A percentile compares a stretch with the other conserved stretches of the same genome.
These are phyloP conservation scores for Suhomyces choctaworum DNA, from an alignment of 1,139 yeast species.

Conservation along the genomic window DNA sequence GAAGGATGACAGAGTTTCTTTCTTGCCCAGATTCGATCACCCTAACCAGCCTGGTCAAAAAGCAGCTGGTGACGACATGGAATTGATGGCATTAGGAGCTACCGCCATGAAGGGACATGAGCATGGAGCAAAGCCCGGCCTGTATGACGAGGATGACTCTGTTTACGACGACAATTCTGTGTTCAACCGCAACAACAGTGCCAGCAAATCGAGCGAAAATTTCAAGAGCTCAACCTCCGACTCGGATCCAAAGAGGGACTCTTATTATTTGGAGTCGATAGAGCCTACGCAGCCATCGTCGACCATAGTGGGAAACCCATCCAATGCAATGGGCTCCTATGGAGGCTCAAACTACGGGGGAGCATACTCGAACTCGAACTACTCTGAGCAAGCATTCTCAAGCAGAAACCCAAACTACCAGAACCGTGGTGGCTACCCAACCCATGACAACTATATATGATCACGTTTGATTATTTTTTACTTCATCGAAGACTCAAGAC, in stretches of 20 bases:
- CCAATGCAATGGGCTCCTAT: conserved; percentile 33
- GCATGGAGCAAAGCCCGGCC: conserved; percentile 31
- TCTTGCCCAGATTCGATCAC: conserved; percentile 65
- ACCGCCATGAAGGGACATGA: conserved; percentile 84
- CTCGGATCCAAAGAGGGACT: conserved; percentile 29
- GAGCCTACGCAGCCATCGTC: conserved; percentile 49
- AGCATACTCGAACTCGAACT: conserved; percentile 9
- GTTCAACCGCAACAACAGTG: conserved; percentile 10
- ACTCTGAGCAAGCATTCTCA: conserved; percentile 2
- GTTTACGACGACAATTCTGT: conserved; percentile 35
- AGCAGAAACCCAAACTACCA: conserved; percentile 1
- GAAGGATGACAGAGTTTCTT: conserved; percentile 94
- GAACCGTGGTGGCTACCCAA: conserved; percentile 3
- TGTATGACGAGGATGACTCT: conserved; percentile 35
- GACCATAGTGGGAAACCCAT: conserved; percentile 46
- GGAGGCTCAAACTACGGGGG: conserved; percentile 15
- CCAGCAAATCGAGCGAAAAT: conserved; percentile 12
- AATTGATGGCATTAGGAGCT: conserved; percentile 84
- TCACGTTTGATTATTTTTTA: conserved; percentile 7
- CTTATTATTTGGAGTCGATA: conserved; percentile 31
- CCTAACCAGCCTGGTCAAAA: conserved; percentile 39
- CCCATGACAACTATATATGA: conserved; percentile 11
- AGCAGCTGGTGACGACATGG: conserved; percentile 58
- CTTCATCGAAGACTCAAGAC: not conserved
- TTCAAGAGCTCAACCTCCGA: conserved; percentile 12